These are phyloP conservation scores for Diutina catenulata DNA, from an alignment of 1,139 yeast genomes.

Conservation along the genomic window DNA sequence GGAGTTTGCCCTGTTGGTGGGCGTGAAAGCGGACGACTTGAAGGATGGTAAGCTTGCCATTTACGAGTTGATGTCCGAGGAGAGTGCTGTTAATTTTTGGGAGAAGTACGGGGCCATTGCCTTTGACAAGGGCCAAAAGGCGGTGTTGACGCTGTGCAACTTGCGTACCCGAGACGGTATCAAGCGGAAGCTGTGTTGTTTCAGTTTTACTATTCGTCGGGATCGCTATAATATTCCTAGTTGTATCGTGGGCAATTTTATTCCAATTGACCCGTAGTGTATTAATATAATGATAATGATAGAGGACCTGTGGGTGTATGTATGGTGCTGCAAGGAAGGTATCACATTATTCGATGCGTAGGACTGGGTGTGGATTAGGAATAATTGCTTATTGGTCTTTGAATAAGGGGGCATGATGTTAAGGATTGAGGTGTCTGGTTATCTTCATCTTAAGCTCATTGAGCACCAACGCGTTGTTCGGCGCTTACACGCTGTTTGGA, in stretches of 20 bases:
- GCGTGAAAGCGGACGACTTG: constrained; percentile 83
- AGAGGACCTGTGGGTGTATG: too few relatives aligned
- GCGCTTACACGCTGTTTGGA: too few relatives aligned
- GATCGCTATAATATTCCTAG: constrained; percentile 93
- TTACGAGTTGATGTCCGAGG: constrained; percentile 91
- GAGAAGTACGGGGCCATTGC: constrained; percentile 96
- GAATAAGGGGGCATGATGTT: too few relatives aligned
- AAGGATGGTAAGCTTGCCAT: constrained; percentile 89
- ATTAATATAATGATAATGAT: too few relatives aligned
- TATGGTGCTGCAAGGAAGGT: too few relatives aligned
- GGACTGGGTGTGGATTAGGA: too few relatives aligned
- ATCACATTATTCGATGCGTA: too few relatives aligned
- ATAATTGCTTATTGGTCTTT: too few relatives aligned
- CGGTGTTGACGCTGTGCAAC: constrained; percentile 86
- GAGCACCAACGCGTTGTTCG: too few relatives aligned
- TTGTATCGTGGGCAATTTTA: constrained; percentile 92
- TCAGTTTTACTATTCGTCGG: constrained; percentile 86
- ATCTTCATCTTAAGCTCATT: too few relatives aligned
- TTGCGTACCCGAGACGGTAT: constrained; percentile 77
- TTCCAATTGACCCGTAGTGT: constrained; percentile 53
- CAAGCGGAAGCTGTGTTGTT: constrained; percentile 77
- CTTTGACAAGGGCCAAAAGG: constrained; percentile 90
- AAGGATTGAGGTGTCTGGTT: too few relatives aligned
- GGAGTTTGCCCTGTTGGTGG: constrained; percentile 91
- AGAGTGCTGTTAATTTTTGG: constrained; percentile 97